Evolutionary conservation across 2,329 filamentous ascomycete genomes (phyloP), one percentile per base, ranked within the genome.

Genomic region (Fusarium temperatum): DNA sequence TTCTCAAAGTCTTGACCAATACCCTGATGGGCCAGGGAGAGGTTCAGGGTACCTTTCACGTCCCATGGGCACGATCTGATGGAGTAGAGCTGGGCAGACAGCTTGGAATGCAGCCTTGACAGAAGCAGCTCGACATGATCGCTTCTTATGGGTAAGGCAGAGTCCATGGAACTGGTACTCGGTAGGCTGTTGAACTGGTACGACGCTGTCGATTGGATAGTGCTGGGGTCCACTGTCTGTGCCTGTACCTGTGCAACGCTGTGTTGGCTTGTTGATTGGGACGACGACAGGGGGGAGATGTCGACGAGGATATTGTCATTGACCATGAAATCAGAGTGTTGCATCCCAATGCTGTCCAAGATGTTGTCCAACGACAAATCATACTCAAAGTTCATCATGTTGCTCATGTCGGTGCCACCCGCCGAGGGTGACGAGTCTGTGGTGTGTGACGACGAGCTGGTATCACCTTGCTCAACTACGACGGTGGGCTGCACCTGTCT

Each of bases 21-120:
- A 42, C 50, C 30, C 38, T 63, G 38, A 38, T 63, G 59, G n/a
- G 59, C 41, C n/a, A 91, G 89, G 76, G 89, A 83, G 81, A 90
- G 84, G 79, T 90, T 90, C 5, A 90, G 80, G 5, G 87, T 89
- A 57, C 87, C 83, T 76, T 89, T 63, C 3, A 63, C 38, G 17
- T 56, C 38, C 53, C 53, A 56, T 20, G 53, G 53, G 8, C 36
- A 30, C 26, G 53, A 56, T 56, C 53, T 56, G 26, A 56, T 56
- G 53, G 36, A 56, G 53, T 56, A 56, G 53, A 56, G 53, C 53
- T 56, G 53, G 17, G 53, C 53, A 56, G 53, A 56, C 38, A 56
- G 7, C 6, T 42, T 56, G 12, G 53, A 56, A 42, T 56, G 38
- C 53, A 56, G 53, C 36, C 53, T 56, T 32, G 53, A 56, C 53